A percentile compares a stretch with the other conserved stretches of the same genome.
phyloP scores from a whole-genome alignment of 2,329 filamentous ascomycete species.

The Alternaria brassicae region DNA sequence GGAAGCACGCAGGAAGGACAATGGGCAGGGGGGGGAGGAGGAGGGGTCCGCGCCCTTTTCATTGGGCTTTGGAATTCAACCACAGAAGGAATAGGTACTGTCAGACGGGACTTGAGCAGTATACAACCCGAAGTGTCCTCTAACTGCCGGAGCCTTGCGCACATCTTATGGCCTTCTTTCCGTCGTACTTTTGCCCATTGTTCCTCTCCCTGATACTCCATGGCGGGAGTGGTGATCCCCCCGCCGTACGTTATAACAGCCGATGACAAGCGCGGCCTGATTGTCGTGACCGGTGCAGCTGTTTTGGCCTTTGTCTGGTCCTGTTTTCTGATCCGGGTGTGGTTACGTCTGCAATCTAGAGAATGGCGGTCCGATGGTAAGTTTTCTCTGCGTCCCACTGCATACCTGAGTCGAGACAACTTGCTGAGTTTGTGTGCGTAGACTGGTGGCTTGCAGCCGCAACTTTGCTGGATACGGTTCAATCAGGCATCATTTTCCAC shows the following conservation, averaged over 20 bases:
- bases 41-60: constrained; percentile 5
- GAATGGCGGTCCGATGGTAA: constrained; percentile 45
- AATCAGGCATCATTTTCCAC: constrained; percentile 35
- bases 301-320: constrained; percentile 41
- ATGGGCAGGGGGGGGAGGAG: neutral
- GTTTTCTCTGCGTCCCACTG: constrained; percentile 26
- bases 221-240: constrained; percentile 33
- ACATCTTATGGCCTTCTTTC: constrained; percentile 5
- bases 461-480: constrained; percentile 33
- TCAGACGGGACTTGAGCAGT: constrained; percentile 2
- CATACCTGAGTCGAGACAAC: constrained; percentile 21
- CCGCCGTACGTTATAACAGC: constrained; percentile 41
- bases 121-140: neutral
- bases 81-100: neutral
- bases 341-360: constrained; percentile 34
- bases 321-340: constrained; percentile 42
- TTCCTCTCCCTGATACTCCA: constrained; percentile 13
- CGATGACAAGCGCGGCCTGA: constrained; percentile 44
- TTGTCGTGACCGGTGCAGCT: constrained; percentile 38
- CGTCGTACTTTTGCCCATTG: constrained; percentile 1
- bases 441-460: constrained; percentile 25
- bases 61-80: neutral
- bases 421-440: constrained; percentile 1
- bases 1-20: neutral
- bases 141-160: neutral